Evolutionary conservation across 106 monocot species (phyloP), one percentile per base, ranked within the genome.

Genomic region (Cymbidium sinense): DNA sequence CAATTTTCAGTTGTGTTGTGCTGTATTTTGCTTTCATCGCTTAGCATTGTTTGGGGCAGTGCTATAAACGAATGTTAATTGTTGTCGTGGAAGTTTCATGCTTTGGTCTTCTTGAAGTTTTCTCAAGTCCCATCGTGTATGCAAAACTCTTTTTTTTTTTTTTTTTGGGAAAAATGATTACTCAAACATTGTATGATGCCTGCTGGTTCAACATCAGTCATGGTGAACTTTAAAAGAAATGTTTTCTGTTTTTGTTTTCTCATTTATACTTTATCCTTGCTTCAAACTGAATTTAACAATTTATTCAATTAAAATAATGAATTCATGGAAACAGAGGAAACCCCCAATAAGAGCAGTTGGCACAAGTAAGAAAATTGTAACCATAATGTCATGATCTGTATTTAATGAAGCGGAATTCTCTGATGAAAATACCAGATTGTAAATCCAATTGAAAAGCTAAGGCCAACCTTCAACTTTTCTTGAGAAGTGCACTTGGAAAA

Each of bases 251-350:
- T 65, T 30, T 29, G 2, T 30, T 4, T 10, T 12, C 67, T 67
- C 25, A 17, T 67, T 33, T 67, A 67, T 13, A 58, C 8, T 18
- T 67, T 61, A 61, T 31, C 17, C 33, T 67, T 67, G 29, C 4
- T 67, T 67, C 33, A 31, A 23, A 34, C 31, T 33, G 31, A 67
- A 33, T 67, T 34, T 67, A 17, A 31, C 33, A 13, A 67, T 67
- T 67, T 15, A 31, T 67, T 10, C 67, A 67, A 67, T 30, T 67
- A 31, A 58, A 20, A 67, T 67, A 39, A 20, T 71, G 71, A 71
- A 71, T 71, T 37, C 39, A 37, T 39, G 5, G 13, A 39, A 8
- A 36, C 21, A n/a, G 20, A 37, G 21, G 20, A 71, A 34, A 2
- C 0, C 70, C 11, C 34, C 39, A 2, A 37, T n/a, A 71, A 8